A percentile compares a stretch with the other conserved stretches of the same genome.
These are phyloP conservation scores for Termitomyces sp. DNA, from an alignment of 768 basidiomycete genomes.

Conservation along the genomic window DNA sequence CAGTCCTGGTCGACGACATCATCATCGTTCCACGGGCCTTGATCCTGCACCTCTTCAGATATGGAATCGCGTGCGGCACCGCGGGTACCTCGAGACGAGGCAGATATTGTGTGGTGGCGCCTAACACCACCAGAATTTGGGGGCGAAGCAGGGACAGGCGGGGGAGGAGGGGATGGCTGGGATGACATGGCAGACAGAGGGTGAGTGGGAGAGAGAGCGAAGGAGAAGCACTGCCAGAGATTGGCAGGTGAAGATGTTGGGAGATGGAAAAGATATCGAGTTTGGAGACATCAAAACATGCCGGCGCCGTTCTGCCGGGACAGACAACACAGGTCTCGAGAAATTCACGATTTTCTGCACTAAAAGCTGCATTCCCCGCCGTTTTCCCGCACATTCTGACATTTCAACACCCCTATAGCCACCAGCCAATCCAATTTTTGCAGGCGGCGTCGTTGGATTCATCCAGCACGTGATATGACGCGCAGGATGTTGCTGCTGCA, in stretches of 20 bases:
- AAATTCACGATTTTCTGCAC: not conserved
- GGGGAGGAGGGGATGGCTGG: slow-evolving; percentile 33
- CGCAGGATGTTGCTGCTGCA: not conserved
- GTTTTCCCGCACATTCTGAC: not conserved
- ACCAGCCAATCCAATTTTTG: not conserved
- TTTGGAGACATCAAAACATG: slow-evolving; percentile 14
- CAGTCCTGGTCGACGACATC: slow-evolving; percentile 78
- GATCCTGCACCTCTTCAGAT: slow-evolving; percentile 61
- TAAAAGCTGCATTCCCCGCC: not conserved
- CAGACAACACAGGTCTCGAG: not conserved
- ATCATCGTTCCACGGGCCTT: slow-evolving; percentile 66
- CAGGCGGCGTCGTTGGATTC: not conserved
- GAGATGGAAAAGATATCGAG: slow-evolving; percentile 16
- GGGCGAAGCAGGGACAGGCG: slow-evolving; percentile 38
- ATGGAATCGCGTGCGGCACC: slow-evolving; percentile 59
- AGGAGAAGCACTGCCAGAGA: not conserved
- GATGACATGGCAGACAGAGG: slow-evolving; percentile 26
- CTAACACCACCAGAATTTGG: slow-evolving; percentile 54
- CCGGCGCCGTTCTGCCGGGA: slow-evolving; percentile 6
- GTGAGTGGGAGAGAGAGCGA: slow-evolving; percentile 6
- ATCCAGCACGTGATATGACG: slow-evolving; percentile 16
- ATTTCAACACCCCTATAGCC: not conserved
- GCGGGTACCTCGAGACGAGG: slow-evolving; percentile 64
- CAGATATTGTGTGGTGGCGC: slow-evolving; percentile 81
- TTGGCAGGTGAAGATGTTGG: slow-evolving; percentile 5